Evolutionary conservation across 176 grass and related monocot genomes (phyloP), one percentile per base, ranked within the genome.

Genomic region (Cocos nucifera): DNA sequence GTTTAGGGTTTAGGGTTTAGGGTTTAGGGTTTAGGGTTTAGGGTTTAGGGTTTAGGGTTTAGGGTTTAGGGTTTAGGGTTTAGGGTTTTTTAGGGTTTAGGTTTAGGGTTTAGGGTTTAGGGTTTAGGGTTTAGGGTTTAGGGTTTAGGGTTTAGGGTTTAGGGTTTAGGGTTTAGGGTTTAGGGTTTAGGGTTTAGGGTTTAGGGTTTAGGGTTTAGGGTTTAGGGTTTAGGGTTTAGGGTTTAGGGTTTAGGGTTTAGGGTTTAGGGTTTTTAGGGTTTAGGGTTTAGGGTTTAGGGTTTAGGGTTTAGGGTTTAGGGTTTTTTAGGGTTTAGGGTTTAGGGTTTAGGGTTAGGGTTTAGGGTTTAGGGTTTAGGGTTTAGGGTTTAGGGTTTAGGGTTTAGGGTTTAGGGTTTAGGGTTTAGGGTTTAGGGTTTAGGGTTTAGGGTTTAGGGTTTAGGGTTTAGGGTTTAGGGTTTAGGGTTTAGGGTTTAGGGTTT

Each of bases 361-460:
- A 51, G 35, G 63, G 50, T 68, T 68, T 68, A 56, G 65, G 65
- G 65, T 56, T 68, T 68, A 30, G n/a, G 65, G 49, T 56, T 56
- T 56, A 56, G 54, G 54, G 54, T 56, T 56, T 56, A 56, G 54
- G 62, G 49, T 68, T 67, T 54, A 54, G 64, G 50, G 20, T 67
- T 67, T 56, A 67, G 51, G 65, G 65, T 56, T 68, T 68, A 56
- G 51, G 65, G 50, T 39, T 68, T 68, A 56, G 49, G 50, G 65
- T 55, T 68, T 56, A 56, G 49, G 65, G 65, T 55, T 67, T 54
- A 30, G 64, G 50, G 50, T 68, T 68, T 68, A 57, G 65, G 65
- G 65, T 68, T 68, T 68, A 57, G 65, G 65, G 52, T 56, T 68
- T 56, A 23, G 65, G 65, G 52, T 68, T 68, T 68, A 48, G 65